Evolutionary conservation across 495 filamentous ascomycete genomes (phyloP).

Genomic region (Clohesyomyces aquaticus): DNA sequence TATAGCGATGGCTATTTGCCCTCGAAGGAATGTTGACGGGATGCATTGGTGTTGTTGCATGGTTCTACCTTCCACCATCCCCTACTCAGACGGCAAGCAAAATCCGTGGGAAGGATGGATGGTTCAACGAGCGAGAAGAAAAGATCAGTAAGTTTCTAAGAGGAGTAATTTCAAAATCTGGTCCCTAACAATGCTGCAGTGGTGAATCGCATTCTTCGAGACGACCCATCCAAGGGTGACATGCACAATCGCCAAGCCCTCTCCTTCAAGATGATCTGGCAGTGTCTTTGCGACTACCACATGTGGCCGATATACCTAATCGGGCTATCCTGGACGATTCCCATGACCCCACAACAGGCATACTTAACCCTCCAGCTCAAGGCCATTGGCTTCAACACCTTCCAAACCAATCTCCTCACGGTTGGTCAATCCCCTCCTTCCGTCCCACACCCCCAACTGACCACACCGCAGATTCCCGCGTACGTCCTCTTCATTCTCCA

Average conservation of each 20-base stretch:
- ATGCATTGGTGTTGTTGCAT: constrained; percentile 40
- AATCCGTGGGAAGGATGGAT: constrained; percentile 43
- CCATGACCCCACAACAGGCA: constrained; percentile 24
- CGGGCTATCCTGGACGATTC: constrained; percentile 43
- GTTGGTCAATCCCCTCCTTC: constrained; percentile 9
- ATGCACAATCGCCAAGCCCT: constrained; percentile 44
- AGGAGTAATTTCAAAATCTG: not conserved
- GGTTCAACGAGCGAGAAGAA: constrained; percentile 45
- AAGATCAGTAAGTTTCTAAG: constrained; percentile 42
- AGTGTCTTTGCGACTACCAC: constrained; percentile 41
- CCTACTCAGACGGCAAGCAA: constrained; percentile 39
- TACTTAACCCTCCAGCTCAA: constrained; percentile 39
- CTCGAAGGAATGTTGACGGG: constrained; percentile 42
- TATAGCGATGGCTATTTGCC: constrained; percentile 41
- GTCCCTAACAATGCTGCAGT: constrained; percentile 25
- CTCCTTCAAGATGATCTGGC: constrained; percentile 32
- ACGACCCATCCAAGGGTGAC: constrained; percentile 44
- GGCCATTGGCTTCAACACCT: constrained; percentile 34
- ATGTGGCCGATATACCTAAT: constrained; percentile 48
- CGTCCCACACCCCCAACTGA: not conserved
- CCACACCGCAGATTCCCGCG: constrained; percentile 37
- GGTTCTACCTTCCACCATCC: constrained; percentile 42
- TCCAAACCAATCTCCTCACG: constrained; percentile 42
- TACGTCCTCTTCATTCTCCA: constrained; percentile 51
- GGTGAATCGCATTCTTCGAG: constrained; percentile 44